Base-by-base conservation (phyloP, 2,329 filamentous ascomycete genomes). In the Simplicillium sp. region DNA sequence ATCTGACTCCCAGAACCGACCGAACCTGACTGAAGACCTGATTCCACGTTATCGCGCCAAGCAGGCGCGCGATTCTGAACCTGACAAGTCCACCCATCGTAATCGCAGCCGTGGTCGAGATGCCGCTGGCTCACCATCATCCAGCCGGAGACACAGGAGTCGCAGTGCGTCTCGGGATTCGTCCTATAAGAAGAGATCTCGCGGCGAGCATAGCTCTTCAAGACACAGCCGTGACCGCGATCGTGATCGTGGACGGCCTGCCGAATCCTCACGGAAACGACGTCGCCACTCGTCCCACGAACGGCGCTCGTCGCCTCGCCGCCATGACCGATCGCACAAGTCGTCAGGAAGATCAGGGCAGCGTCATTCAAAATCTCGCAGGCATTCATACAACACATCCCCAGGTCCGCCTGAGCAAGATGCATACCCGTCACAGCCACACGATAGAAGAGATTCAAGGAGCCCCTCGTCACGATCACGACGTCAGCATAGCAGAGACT, bases 111-210 rank as follows among this genome's bases (percentile, higher is more conserved):
- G 57, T 41, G 53, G 48, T 29, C 56, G 56, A 38, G 53, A 56
- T 41, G 54, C 49, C 35, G 54, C 50, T 28, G 54, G 55, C 41
- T 66, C 65, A 3, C 58, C 64, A 25, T 53, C 61, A 17, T 60
- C 63, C 6, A 46, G 58, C 29, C 70, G 70, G 48, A 59, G 67
- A 38, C 57, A 60, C 37, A 59, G 67, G 43, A 69, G 60, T 43
- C 59, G 59, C 38, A 70, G 64, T 37, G 62, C 53, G n/a, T 60
- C 67, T 2, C 52, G 58, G 16, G 58, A 55, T 3, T 50, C 53
- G 5, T 58, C 57, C 28, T 61, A 59, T 38, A 57, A 61, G 18
- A 71, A 71, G 50, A 64, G 53, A 54, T 64, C 59, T 14, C 59
- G 56, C 44, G 54, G 56, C 44, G 50, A 54, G 4, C 50, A 54